Base-by-base conservation (phyloP, 352 stramenopile species). In the Globisporangium perplexum region DNA sequence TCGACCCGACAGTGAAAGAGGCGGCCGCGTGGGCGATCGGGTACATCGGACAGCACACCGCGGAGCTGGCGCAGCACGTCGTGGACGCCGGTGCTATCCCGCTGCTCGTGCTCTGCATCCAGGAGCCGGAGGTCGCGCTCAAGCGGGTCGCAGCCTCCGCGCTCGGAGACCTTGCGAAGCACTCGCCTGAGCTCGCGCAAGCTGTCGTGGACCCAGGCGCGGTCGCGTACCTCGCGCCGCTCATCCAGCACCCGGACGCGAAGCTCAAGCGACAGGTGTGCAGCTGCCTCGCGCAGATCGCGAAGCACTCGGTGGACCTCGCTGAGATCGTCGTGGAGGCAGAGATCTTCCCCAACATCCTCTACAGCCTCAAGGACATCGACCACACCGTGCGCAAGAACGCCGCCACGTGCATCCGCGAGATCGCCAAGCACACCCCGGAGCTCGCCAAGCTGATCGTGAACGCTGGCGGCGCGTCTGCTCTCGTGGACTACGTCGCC, bases 371-470 rank as follows among this genome's bases (percentile, higher is more conserved):
- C 52, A 97, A 97, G 66, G 93, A 98, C 63, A 93, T 93, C 35
- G 93, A 98, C 54, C 71, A 90, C 47, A 95, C 86, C n/a, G 93
- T 98, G 2, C 74, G 91, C n/a, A 98, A 98, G 68, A 98, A 98
- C 60, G 90, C 90, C 3, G 93, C 93, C 20, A 98, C 92, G 2
- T 97, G 88, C 67, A 93, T 98, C 31, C 88, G 93, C 14, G 93
- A 98, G 63, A 88, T 98, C 43, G 89, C 87, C 54, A 98, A 98
- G 60, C 93, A 98, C 68, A 98, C 92, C 0, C 89, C 91, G 0
- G 93, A 98, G 72, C 88, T 98, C 2, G 92, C 93, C 15, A 98
- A 98, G 66, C 66, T 98, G 38, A 96, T 98, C 45, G 93, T 98
- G 28, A 98, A 98, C 57, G 86, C 86, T 6, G 93, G 93, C n/a